phyloP scores from a whole-genome alignment of 2,329 filamentous ascomycete species.

The Arthrobotrys iridis region DNA sequence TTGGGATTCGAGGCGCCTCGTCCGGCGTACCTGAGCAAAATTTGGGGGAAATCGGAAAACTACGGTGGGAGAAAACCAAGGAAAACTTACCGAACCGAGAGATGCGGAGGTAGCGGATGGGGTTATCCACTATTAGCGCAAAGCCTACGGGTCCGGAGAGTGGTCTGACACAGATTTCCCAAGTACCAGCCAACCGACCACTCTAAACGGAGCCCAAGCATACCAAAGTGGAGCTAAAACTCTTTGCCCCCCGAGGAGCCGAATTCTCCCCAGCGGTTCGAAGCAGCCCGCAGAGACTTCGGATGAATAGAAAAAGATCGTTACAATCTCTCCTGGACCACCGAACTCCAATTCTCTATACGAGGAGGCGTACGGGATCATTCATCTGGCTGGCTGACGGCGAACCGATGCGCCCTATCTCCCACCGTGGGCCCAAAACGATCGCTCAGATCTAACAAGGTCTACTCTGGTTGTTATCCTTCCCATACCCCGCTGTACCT shows the following conservation, averaged over 20 bases:
- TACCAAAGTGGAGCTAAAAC: slow-evolving; percentile 46
- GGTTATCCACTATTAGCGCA: slow-evolving; percentile 13
- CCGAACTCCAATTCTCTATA: slow-evolving; percentile 11
- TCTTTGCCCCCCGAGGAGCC: slow-evolving; percentile 40
- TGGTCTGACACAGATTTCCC: slow-evolving; percentile 34
- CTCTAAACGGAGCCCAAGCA: slow-evolving; percentile 19
- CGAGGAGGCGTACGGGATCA: slow-evolving; percentile 33
- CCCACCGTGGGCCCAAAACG: slow-evolving; percentile 9
- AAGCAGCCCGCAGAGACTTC: slow-evolving; percentile 44
- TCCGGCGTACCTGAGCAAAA: background rate
- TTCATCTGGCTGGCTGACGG: slow-evolving; percentile 1
- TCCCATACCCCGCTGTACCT: background rate
- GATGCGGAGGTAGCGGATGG: slow-evolving; percentile 48
- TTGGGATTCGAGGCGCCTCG: background rate
- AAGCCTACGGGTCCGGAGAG: slow-evolving; percentile 19
- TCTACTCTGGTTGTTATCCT: slow-evolving; percentile 24
- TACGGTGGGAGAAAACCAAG: slow-evolving; percentile 22
- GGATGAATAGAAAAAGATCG: slow-evolving; percentile 39
- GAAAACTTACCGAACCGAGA: slow-evolving; percentile 27
- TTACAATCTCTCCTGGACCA: background rate
- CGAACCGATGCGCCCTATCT: too few relatives aligned
- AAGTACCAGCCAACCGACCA: slow-evolving; percentile 29
- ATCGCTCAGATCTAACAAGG: slow-evolving; percentile 22
- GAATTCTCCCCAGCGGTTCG: slow-evolving; percentile 42
- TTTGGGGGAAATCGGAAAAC: slow-evolving; percentile 15